Conservation (phyloP, 306 rosid genomes). For the Crataegus laevigata region DNA sequence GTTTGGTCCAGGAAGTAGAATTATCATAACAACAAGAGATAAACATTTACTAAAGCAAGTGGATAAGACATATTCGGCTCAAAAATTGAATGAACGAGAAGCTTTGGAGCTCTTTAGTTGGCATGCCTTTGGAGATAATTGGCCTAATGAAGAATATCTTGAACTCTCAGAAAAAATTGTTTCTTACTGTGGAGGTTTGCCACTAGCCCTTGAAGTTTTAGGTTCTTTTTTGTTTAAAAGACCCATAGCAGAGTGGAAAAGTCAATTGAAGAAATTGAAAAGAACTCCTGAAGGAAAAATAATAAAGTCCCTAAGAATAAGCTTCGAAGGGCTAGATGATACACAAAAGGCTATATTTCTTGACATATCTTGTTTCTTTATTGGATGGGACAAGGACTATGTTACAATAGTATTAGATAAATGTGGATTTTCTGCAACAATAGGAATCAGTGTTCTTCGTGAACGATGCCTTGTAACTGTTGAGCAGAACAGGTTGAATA, state of each 20-base stretch:
- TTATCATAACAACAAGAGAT: slow-evolving; percentile 26
- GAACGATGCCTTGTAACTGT: slow-evolving; percentile 23
- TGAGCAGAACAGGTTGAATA: not conserved
- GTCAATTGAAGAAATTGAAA: slow-evolving; percentile 17
- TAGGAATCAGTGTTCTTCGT: slow-evolving; percentile 20
- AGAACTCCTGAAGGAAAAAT: slow-evolving; percentile 9
- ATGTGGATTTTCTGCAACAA: slow-evolving; percentile 22
- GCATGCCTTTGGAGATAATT: slow-evolving; percentile 22
- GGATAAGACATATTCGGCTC: not conserved
- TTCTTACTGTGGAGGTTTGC: slow-evolving; percentile 29
- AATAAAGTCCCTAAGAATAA: slow-evolving; percentile 8
- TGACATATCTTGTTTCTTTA: slow-evolving; percentile 35
- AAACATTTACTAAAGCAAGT: not conserved
- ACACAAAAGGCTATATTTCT: slow-evolving; percentile 24
- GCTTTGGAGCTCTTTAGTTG: slow-evolving; percentile 9
- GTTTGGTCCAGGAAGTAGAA: slow-evolving; percentile 22
- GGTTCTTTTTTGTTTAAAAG: slow-evolving; percentile 11
- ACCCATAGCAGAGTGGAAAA: slow-evolving; percentile 6
- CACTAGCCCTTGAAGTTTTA: slow-evolving; percentile 31
- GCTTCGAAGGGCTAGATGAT: slow-evolving; percentile 13
- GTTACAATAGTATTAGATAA: slow-evolving; percentile 20
- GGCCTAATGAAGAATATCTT: not conserved
- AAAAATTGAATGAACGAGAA: slow-evolving; percentile 12
- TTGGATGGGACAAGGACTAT: slow-evolving; percentile 4
- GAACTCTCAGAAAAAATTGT: slow-evolving; percentile 1